phyloP scores from a whole-genome alignment of 2,329 filamentous ascomycete species.

The Exophiala sp. region DNA sequence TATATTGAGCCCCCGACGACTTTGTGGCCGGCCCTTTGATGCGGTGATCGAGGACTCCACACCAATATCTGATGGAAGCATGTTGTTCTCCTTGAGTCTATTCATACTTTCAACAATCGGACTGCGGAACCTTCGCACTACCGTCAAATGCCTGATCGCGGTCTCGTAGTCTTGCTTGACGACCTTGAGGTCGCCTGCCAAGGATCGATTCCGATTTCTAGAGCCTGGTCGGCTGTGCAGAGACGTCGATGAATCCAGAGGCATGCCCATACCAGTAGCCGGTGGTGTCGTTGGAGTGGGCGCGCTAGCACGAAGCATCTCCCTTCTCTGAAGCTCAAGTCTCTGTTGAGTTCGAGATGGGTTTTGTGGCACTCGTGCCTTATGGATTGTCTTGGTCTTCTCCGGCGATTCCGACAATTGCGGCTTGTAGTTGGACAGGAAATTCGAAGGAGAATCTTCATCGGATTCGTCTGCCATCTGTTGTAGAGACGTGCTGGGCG shows the following conservation, averaged over 20 bases:
- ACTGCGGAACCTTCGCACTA: constrained; percentile 42
- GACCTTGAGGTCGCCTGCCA: constrained; percentile 31
- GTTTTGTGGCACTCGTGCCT: constrained; percentile 30
- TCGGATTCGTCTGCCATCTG: constrained; percentile 40
- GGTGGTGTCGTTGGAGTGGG: constrained; percentile 41
- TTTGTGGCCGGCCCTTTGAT: constrained; percentile 23
- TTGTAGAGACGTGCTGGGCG: constrained; percentile 23
- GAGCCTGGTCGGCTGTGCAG: constrained; percentile 31
- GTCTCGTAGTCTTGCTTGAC: constrained; percentile 42
- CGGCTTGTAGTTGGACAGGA: constrained; percentile 44
- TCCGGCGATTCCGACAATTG: constrained; percentile 42
- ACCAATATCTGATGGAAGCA: constrained; percentile 15
- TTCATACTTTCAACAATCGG: constrained; percentile 41
- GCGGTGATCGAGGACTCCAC: constrained; percentile 3
- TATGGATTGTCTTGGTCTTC: constrained; percentile 29
- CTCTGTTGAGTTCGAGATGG: constrained; percentile 45
- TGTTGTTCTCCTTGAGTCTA: constrained; percentile 31
- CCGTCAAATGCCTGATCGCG: constrained; percentile 39
- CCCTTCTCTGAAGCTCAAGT: constrained; percentile 41
- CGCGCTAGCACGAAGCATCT: constrained; percentile 36
- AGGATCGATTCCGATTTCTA: constrained; percentile 22
- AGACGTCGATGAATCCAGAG: constrained; percentile 24
- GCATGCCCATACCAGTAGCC: constrained; percentile 34
- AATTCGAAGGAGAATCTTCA: constrained; percentile 43
- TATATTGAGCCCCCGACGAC: constrained; percentile 20